Evolutionary conservation across 192 early-diverging fungal genomes (phyloP).

Genomic region (Dimargaris verticillata): DNA sequence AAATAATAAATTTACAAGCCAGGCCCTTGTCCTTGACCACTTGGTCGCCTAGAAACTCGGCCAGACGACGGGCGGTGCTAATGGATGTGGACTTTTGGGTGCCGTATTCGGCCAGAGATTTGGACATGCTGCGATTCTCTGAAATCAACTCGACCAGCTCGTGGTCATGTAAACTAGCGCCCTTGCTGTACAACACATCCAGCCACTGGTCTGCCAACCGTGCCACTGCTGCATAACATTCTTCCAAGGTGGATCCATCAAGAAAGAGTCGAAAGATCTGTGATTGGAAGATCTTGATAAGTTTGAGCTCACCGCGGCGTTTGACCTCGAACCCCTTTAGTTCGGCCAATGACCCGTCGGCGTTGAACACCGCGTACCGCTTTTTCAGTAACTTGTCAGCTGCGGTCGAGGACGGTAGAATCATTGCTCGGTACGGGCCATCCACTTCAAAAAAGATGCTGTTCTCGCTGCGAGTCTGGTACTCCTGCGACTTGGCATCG

Average conservation of each 20-base stretch:
- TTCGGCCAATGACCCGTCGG: constrained; percentile 86
- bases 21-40: constrained; percentile 97
- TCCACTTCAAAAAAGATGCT: constrained; percentile 98
- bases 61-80: constrained; percentile 81
- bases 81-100: constrained; percentile 87
- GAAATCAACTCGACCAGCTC: constrained; percentile 94
- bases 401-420: constrained; percentile 84
- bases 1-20: constrained; percentile 90
- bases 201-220: constrained; percentile 86
- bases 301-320: constrained; percentile 91
- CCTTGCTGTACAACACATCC: constrained; percentile 80
- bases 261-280: constrained; percentile 88
- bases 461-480: constrained; percentile 69
- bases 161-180: constrained; percentile 55
- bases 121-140: constrained; percentile 94
- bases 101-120: constrained; percentile 84
- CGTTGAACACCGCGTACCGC: constrained; percentile 94
- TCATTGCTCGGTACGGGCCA: constrained; percentile 97
- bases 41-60: constrained; percentile 92
- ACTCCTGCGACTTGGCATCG: constrained; percentile 37
- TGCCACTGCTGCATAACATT: constrained; percentile 83
- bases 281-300: constrained; percentile 96
- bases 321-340: constrained; percentile 99
- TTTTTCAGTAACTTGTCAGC: constrained; percentile 96
- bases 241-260: constrained; percentile 62